Evolutionary conservation across 768 basidiomycete genomes (phyloP), one percentile per base, ranked within the genome.

Genomic region (Russula ochroleuca): DNA sequence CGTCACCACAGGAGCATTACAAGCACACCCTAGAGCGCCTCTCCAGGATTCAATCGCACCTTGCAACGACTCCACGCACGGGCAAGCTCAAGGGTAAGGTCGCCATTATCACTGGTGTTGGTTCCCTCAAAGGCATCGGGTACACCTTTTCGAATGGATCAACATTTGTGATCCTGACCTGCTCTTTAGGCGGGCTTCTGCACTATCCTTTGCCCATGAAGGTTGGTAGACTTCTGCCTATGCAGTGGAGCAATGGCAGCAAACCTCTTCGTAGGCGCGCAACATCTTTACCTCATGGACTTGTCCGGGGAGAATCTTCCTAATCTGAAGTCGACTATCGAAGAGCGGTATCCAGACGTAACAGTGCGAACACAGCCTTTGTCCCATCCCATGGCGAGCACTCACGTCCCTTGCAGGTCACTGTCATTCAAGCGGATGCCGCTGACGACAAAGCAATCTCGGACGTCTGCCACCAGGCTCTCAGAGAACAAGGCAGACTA

Each of bases 61-160:
- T 94, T 41, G 72, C 78, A 48, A 77, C 73, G 31, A 69, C 83
- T 23, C 78, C 85, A 35, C 80, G 86, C 47, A 75, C 78, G 33
- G 77, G 75, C 21, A 80, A 85, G 69, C 79, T 95, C 67, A 80
- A 79, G 71, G 85, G 80, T 66, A 95, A 93, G 73, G 90, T 94
- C 28, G 91, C 88, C 69, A 80, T 96, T 61, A 82, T 96, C 69
- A 96, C 94, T 0, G 94, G 94, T 19, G 92, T 88, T 35, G 88
- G 90, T 35, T 94, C 92, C 21, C 71, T 88, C 68, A 86, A 87
- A 72, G 94, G 94, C 19, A 97, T 97, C 64, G 94, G 94, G 88
- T 94, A 75, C 68, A 83, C 62, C 35, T 35, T 41, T 50, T 50
- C 51, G 61, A 61, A 64, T n/a, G 45, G 6, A 10, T 57, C 43